Percentiles rank a stretch among this genome's conserved stretches.
These are phyloP conservation scores for Solanum hybrid DNA, from an alignment of 305 asterid species.

Conservation along the genomic window DNA sequence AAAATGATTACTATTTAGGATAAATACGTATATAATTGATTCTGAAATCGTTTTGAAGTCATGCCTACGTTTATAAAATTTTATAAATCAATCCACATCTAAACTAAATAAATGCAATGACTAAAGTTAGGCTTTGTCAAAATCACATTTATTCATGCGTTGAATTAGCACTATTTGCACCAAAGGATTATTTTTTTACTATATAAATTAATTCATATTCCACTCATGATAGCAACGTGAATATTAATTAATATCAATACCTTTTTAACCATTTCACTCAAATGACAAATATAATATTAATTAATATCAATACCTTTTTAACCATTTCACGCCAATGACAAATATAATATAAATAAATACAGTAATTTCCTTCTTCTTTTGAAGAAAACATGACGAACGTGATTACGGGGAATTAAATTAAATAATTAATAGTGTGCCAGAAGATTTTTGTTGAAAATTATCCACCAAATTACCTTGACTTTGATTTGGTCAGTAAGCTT, in stretches of 20 bases:
- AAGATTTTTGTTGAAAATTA: not conserved
- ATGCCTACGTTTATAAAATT: not conserved
- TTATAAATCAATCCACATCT: too few species aligned
- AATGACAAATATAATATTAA: not conserved
- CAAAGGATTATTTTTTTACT: not conserved
- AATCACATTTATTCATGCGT: not conserved
- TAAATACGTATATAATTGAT: too few species aligned
- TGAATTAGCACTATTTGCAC: not conserved
- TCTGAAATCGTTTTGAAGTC: not conserved
- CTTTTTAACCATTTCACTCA: not conserved
- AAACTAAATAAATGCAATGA: not conserved
- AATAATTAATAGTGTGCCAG: not conserved
- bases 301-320: not conserved
- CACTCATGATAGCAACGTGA: not conserved
- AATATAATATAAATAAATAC: not conserved
- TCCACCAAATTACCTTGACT: not conserved
- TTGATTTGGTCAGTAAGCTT: not conserved
- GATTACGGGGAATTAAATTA: not conserved
- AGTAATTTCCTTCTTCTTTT: not conserved
- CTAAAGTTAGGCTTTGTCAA: not conserved
- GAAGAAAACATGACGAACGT: not conserved
- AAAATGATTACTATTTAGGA: too few species aligned
- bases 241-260: not conserved
- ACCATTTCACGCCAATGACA: not conserved
- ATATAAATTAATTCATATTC: not conserved